Evolutionary conservation across 108 stramenopile species (phyloP), one percentile per base, ranked within the genome.

Genomic region (Skeletonema costatum): DNA sequence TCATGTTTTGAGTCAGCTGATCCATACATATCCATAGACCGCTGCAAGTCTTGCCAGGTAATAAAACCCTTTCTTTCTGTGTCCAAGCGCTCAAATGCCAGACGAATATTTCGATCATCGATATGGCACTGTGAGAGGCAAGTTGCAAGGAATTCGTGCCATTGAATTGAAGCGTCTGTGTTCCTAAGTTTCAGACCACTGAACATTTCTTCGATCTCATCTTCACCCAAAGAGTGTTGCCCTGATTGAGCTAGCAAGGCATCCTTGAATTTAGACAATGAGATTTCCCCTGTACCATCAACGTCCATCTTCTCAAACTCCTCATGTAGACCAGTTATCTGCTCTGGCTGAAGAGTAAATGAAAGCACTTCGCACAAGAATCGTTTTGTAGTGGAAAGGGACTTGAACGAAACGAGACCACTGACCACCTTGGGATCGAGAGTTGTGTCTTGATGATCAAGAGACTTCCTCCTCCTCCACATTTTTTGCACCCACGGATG

Each of bases 81-180:
- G 78, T 93, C 92, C 21, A 93, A 65, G 16, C 90, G 83, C 46
- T 91, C 87, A 81, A 93, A 93, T 3, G 92, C 92, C 6, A 93
- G 72, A 31, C 66, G 75, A 2, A 93, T 77, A 56, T 93, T 93
- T 10, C 92, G 75, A 35, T 93, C 90, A 71, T 93, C 92, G 53
- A 87, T 66, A 31, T 84, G 63, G 56, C 87, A 87, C 67, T 90
- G 90, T 3, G 82, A 82, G 5, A 93, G 69, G 13, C 88, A 87
- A 63, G 89, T 89, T 6, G 92, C 87, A 30, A 93, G 87, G 73
- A 93, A 93, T 53, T 93, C 89, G 66, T 91, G 92, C 87, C 88
- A 93, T 4, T 83, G 86, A 69, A 93, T 90, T 14, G 81, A 80
- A 17, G 74, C 31, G 65, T 87, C 83, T 9, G 68, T 78, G 39